Conservation (phyloP, 179 eudicot genomes). For the Spergularia azorica region DNA sequence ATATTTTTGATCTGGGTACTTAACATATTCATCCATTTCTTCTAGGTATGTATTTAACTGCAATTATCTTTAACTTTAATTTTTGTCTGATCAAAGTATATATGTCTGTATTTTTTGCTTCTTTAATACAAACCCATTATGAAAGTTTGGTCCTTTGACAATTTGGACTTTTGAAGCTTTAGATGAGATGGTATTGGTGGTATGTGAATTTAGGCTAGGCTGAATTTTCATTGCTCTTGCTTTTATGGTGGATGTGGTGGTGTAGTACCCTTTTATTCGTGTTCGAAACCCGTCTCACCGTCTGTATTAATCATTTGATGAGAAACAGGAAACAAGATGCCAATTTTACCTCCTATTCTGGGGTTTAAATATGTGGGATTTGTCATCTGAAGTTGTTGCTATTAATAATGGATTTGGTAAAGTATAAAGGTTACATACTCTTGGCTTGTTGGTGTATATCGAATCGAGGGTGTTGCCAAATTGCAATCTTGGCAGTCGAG, state of each 20-base stretch:
- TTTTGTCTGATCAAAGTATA: not conserved
- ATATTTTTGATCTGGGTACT: not conserved
- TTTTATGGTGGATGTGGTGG: not conserved
- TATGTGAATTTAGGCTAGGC: not conserved
- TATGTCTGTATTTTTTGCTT: not conserved
- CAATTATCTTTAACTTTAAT: not conserved
- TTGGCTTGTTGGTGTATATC: not conserved
- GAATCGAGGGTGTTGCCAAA: too few species aligned
- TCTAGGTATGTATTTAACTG: not conserved
- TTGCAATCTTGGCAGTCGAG: too few species aligned
- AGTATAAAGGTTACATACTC: not conserved
- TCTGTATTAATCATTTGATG: too few species aligned
- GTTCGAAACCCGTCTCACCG: too few species aligned
- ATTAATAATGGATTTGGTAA: not conserved
- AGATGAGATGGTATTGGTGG: not conserved
- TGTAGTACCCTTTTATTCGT: too few species aligned
- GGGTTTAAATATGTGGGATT: not conserved
- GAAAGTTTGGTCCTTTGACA: not conserved
- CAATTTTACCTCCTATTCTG: too few species aligned
- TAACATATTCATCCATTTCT: not conserved
- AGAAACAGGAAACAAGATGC: too few species aligned
- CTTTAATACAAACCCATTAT: too few species aligned
- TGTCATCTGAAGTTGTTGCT: not conserved
- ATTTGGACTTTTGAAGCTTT: not conserved
- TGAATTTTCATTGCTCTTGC: constrained; percentile 4